Evolutionary conservation across 2,329 filamentous ascomycete species (phyloP).

Genomic region (Xylaria sp.): DNA sequence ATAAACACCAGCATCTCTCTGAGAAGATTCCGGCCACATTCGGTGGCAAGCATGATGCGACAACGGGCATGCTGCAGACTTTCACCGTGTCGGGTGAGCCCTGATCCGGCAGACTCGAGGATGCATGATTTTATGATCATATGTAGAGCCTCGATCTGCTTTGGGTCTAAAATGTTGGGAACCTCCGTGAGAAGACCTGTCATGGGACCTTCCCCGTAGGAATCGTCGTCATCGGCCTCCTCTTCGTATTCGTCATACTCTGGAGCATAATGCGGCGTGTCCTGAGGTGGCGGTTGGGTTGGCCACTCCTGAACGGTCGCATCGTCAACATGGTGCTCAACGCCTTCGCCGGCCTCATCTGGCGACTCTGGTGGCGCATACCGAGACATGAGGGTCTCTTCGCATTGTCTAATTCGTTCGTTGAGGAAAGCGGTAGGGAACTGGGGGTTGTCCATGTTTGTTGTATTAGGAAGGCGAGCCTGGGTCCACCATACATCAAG

Average conservation of each 20-base stretch:
- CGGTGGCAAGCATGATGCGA: conserved; percentile 81
- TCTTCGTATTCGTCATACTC: conserved; percentile 51
- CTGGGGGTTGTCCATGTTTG: conserved; percentile 54
- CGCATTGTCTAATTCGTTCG: conserved; percentile 52
- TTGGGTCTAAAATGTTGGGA: conserved; percentile 86
- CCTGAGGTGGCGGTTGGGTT: conserved; percentile 36
- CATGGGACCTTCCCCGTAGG: conserved; percentile 71
- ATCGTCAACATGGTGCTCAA: conserved; percentile 36
- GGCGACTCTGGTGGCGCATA: conserved; percentile 40
- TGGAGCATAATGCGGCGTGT: conserved; percentile 36
- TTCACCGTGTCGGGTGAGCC: conserved; percentile 60
- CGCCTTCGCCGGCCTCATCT: conserved; percentile 32
- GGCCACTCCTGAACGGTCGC: conserved; percentile 32
- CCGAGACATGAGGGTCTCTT: conserved; percentile 53
- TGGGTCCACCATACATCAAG: conserved; percentile 61
- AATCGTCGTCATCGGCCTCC: conserved; percentile 60
- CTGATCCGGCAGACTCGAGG: conserved; percentile 71
- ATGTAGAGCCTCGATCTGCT: conserved; percentile 90
- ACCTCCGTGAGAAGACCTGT: conserved; percentile 88
- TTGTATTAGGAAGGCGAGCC: conserved; percentile 55
- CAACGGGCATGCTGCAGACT: conserved; percentile 89
- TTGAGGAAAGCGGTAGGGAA: conserved; percentile 56
- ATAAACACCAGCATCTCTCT: conserved; percentile 93
- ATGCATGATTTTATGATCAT: conserved; percentile 98
- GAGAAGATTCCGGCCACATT: conserved; percentile 83